Evolutionary conservation across 2,329 filamentous ascomycete species (phyloP), one percentile per base, ranked within the genome.

Genomic region (Gaeumannomyces sp.): DNA sequence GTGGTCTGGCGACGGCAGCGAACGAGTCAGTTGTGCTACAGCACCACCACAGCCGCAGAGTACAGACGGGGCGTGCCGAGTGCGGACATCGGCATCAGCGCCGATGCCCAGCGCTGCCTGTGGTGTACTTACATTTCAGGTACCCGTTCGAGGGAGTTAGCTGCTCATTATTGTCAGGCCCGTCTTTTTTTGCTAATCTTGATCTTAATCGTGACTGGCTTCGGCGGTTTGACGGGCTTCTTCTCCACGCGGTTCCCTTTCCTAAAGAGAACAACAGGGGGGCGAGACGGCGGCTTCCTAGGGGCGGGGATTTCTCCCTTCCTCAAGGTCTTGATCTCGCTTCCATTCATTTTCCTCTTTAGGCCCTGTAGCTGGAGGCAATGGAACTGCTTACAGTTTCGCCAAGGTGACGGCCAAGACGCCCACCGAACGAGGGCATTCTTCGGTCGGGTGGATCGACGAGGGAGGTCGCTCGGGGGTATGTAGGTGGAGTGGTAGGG

Each of bases 381-480:
- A 66, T 68, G 62, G 67, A 66, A 60, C 67, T 67, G 68, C 78
- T 71, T 76, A 80, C 78, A 68, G 79, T 76, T 69, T 81, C 79
- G 71, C 79, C 79, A 67, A 81, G 79, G 62, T 79, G 78, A 72
- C 79, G 79, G 63, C 78, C 78, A 73, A 81, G 77, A 33, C 69
- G 66, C 38, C 74, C 72, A 60, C 73, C 69, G 65, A 75, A 72
- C 33, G 72, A 61, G 45, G 59, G 50, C 63, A 64, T 61, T 50
- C 13, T 56, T 64, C 19, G 45, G 25, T 38, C 14, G 35, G 16
- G 14, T 6, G 19, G 35, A 3, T 38, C 35, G 35, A 2, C 35
- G 35, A 19, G 35, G 13, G 35, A 38, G 35, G 13, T 38, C 16
- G 35, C 35, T 38, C 35, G 16, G 35, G 14, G 16, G 14, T 38